A percentile compares a stretch with the other conserved stretches of the same genome.
These are phyloP conservation scores for Filosporella fistucella DNA, from an alignment of 495 filamentous ascomycete genomes.

Conservation along the genomic window DNA sequence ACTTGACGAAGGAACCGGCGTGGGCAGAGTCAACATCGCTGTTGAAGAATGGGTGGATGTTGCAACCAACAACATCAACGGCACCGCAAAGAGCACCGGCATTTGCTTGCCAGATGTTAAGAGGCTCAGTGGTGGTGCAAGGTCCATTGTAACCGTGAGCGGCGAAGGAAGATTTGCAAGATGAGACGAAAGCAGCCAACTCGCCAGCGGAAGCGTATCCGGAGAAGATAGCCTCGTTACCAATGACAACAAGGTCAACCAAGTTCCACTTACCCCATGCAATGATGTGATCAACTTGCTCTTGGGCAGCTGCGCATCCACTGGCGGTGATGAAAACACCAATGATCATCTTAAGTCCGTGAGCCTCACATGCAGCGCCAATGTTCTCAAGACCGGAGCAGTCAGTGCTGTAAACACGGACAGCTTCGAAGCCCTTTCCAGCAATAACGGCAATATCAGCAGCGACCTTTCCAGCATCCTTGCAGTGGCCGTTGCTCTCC, in stretches of 20 bases:
- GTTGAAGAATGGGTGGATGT: slow-evolving; percentile 96
- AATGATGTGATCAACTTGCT: slow-evolving; percentile 70
- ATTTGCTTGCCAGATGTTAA: slow-evolving; percentile 61
- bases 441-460: slow-evolving; percentile 66
- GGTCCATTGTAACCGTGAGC: slow-evolving; percentile 66
- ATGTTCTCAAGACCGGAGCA: slow-evolving; percentile 76
- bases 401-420: slow-evolving; percentile 92
- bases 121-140: slow-evolving; percentile 81
- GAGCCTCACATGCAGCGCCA: slow-evolving; percentile 52
- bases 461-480: slow-evolving; percentile 53
- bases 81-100: slow-evolving; percentile 56
- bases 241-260: slow-evolving; percentile 76
- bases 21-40: slow-evolving; percentile 46
- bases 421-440: slow-evolving; percentile 65
- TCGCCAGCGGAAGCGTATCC: slow-evolving; percentile 52
- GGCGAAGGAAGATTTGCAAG: slow-evolving; percentile 42
- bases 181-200: slow-evolving; percentile 65
- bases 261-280: slow-evolving; percentile 70
- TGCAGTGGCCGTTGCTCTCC: slow-evolving; percentile 54
- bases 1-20: slow-evolving; percentile 69
- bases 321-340: slow-evolving; percentile 75
- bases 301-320: slow-evolving; percentile 48
- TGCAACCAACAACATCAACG: slow-evolving; percentile 75
- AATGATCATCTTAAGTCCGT: slow-evolving; percentile 73
- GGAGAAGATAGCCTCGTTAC: slow-evolving; percentile 85